Base-by-base conservation (phyloP, 2,329 filamentous ascomycete genomes). In the Botryotinia convoluta region DNA sequence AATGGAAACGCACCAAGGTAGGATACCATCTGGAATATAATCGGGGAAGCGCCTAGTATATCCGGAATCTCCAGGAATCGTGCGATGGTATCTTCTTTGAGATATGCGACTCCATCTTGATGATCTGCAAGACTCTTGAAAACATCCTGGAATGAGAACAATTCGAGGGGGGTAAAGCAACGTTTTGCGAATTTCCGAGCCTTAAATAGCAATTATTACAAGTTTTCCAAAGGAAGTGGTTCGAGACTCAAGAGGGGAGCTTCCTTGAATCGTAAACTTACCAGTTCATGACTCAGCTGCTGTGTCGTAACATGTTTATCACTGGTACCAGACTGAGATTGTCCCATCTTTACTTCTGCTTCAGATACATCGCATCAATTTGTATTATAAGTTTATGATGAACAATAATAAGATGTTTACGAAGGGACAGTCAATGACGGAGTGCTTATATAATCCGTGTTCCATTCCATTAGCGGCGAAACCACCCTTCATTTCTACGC, bases 1-100 rank as follows among this genome's bases (percentile, higher is more conserved):
- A 93, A 93, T 0, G 92, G 92, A 74, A 94, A 94, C 0, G 92
- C 90, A 45, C 90, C 92, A 1, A 93, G 84, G 77, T 91, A 92
- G 7, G 90, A 91, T 3, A 91, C 81, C 86, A 93, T 91, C 78
- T 92, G 90, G 79, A 92, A 93, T 63, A 94, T 79, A 61, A 94
- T 86, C 2, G 90, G 87, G 6, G 91, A 91, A 12, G 88, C 91
- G 69, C 86, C 87, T 39, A 94, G 83, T 39, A 90, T 86, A 79
- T 93, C 91, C 5, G 92, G 92, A 32, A 94, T 86, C 82, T 92
- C 91, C 62, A 94, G 87, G 80, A 92, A 94, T 48, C 90, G 87
- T 74, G 89, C 87, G 76, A 94, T 83, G 18, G 91, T 93, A 69
- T 91, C 88, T 79, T 92, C 91, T 78, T 89, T 92, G 76, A 93